Conservation (phyloP, 805 yeast genomes). For the Candida mattraensis region DNA sequence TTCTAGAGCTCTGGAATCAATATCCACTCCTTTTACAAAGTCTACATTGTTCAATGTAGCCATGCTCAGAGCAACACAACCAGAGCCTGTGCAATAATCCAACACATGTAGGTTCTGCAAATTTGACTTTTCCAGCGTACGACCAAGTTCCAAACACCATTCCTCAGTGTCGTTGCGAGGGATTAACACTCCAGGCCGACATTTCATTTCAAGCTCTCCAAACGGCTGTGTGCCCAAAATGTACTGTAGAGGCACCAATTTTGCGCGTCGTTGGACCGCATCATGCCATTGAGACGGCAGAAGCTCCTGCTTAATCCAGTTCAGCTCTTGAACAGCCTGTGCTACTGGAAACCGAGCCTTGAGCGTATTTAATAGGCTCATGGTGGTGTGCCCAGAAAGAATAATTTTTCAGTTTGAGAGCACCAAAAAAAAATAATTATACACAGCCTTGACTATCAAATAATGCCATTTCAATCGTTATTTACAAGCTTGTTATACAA, state of each 20-base stretch:
- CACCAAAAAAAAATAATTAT: too few species aligned
- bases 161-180: slow-evolving; percentile 97
- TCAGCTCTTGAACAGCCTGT: slow-evolving; percentile 55
- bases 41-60: slow-evolving; percentile 29
- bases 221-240: slow-evolving; percentile 86
- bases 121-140: slow-evolving; percentile 9
- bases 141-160: slow-evolving; percentile 58
- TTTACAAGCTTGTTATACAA: slow-evolving; percentile 7
- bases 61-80: slow-evolving; percentile 72
- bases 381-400: slow-evolving; percentile 1
- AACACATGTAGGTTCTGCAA: slow-evolving; percentile 37
- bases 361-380: slow-evolving; percentile 14
- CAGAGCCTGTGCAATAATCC: slow-evolving; percentile 87
- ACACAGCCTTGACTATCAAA: neutral
- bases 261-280: slow-evolving; percentile 56
- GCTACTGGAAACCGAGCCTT: slow-evolving; percentile 17
- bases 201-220: slow-evolving; percentile 60
- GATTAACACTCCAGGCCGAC: slow-evolving; percentile 68
- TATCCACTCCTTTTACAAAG: slow-evolving; percentile 49
- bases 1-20: slow-evolving; percentile 50
- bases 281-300: slow-evolving; percentile 43
- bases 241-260: slow-evolving; percentile 75
- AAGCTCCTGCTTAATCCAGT: slow-evolving; percentile 64
- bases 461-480: slow-evolving; percentile 14
- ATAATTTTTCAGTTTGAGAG: slow-evolving; percentile 1